Base-by-base conservation (phyloP, 805 yeast genomes). In the Wickerhamomyces mucosus region DNA sequence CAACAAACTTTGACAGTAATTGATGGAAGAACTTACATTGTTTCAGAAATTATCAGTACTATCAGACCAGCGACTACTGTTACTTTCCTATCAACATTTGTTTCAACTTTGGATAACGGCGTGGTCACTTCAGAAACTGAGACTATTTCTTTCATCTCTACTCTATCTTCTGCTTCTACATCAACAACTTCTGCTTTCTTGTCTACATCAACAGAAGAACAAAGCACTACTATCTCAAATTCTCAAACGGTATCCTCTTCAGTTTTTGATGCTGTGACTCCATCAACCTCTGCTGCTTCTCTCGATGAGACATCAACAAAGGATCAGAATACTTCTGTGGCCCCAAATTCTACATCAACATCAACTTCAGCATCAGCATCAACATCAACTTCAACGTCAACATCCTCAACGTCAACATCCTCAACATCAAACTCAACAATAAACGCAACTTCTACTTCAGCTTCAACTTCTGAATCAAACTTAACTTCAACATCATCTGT, bases 1-100 rank as follows among this genome's bases (percentile, higher is more conserved):
- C n/a, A n/a, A n/a, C 11, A 19, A 33, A 28, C 31, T 12, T 32
- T 37, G 25, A 42, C 50, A 15, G 43, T 39, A 11, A 38, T 42
- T 27, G 47, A 34, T 26, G 51, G 53, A 18, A 45, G 46, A 6
- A 48, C 54, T n/a, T 46, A 46, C 32, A 35, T 41, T 15, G 49
- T 43, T 19, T 35, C 42, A 14, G 38, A 39, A 29, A 35, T 42
- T 18, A 32, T 37, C 17, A 45, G 51, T 32, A 50, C 55, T 14
- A 41, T 50, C 30, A 35, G 33, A 27, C 44, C 53, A 15, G 52
- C 50, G 17, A 40, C 39, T 6, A 48, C 51, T 6, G 14, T 22
- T 14, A 41, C 43, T 11, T 45, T 32, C 38, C 42, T 47, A 13
- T 41, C 46, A 13, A 45, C 49, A 10, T 40, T 35, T 32, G 34